Base-by-base conservation (phyloP, 352 stramenopile genomes). In the Phytophthora podocarpi region DNA sequence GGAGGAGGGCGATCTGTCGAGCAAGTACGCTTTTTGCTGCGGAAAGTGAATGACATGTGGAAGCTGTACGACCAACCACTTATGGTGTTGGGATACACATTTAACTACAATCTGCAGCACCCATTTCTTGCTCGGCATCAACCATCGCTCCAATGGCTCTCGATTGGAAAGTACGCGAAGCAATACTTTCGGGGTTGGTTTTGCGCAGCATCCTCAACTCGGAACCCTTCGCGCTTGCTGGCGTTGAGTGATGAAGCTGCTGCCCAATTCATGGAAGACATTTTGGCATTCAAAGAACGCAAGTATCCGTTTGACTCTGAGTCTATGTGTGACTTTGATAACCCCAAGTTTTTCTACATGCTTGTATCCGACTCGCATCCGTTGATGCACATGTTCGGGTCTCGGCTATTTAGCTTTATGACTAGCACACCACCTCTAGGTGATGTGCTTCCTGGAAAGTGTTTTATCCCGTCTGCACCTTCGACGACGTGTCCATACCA, bases 181-280 rank as follows among this genome's bases (percentile, higher is more conserved):
- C 81, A 89, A 54, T 90, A 85, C 30, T 93, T 91, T 50, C 75
- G 78, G 0, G 45, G 71, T 13, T 93, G 83, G 83, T 91, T 93
- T 53, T 90, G 83, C 52, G 61, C 67, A 27, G 36, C 65, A 2
- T 67, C 70, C 9, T 66, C 54, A 27, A 64, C 40, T 10, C 59
- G 45, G 5, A 74, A 67, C 31, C 51, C 58, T 24, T 74, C 67
- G 27, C 63, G 71, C 13, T 49, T 71, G 43, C 24, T 71, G 34
- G 57, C 39, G 2, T 61, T 90, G 13, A 81, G 70, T 55, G 79
- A 92, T 56, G 80, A 90, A 45, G 67, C 70, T n/a, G 60, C 53
- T 12, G 71, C 75, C 2, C 79, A 90, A 16, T 91, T 93, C 49
- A 70, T 91, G 39, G 81, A 93, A 55, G 81, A 90, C 39, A 61